Conservation (phyloP, 768 basidiomycete species). For the Tubosaeta sp. region DNA sequence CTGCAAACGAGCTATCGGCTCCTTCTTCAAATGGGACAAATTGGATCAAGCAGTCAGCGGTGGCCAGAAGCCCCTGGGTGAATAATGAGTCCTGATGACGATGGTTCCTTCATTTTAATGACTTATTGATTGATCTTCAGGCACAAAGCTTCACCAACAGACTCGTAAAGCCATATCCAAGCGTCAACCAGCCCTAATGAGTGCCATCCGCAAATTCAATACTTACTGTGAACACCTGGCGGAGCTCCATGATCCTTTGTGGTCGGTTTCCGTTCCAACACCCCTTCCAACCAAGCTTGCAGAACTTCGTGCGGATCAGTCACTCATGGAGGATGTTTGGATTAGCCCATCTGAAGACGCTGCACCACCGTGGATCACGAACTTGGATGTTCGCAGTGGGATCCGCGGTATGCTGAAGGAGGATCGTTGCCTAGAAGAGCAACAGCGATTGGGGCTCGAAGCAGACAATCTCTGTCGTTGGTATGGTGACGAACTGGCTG, state of each 20-base stretch:
- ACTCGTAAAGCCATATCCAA: neutral
- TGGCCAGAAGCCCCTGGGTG: neutral
- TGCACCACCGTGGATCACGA: neutral
- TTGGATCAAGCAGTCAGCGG: neutral
- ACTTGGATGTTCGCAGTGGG: neutral
- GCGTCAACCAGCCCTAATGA: neutral
- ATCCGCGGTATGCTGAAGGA: neutral
- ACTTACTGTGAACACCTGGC: constrained; percentile 21
- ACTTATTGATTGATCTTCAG: neutral
- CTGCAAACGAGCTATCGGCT: neutral
- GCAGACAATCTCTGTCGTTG: constrained; percentile 33
- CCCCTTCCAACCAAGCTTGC: constrained; percentile 30
- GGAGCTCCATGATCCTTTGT: constrained; percentile 14
- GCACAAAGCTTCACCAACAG: constrained; percentile 5
- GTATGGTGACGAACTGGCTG: constrained; percentile 29
- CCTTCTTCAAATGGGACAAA: constrained; percentile 4
- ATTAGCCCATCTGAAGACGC: neutral
- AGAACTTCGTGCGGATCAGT: constrained; percentile 7
- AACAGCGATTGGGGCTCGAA: neutral
- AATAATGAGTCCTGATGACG: no score
- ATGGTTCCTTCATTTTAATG: neutral
- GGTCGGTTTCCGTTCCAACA: constrained; percentile 30
- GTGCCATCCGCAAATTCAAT: constrained; percentile 25
- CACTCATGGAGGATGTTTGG: constrained; percentile 34
- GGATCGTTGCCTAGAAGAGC: neutral